Base-by-base conservation (phyloP, 2,329 filamentous ascomycete species). In the Immersiporthe knoxdaviesiana region DNA sequence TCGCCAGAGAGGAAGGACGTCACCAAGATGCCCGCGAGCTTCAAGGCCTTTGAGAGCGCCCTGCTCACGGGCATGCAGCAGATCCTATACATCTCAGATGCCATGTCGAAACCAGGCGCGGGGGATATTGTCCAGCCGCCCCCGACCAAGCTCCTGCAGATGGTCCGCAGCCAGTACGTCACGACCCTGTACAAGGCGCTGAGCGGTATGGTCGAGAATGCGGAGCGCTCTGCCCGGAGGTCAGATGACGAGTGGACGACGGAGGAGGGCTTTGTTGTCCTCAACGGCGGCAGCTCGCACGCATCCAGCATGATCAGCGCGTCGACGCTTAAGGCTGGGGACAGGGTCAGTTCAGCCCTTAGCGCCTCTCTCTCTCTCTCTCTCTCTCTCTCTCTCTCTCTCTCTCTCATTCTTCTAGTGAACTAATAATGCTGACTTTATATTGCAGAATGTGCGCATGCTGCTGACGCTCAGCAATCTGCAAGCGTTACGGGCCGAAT, bases 191-290 rank as follows among this genome's bases (percentile, higher is more conserved):
- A 98, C 80, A 97, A 97, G 78, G 93, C 93, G 8, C 82, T 99
- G 50, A 97, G 93, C 75, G 96, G 95, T 30, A 95, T 99, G 89
- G 94, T 99, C 1, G 96, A 98, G 80, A 98, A 97, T 79, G 95
- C 96, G 3, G 94, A 98, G 80, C 89, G 89, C 68, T 87, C 90
- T 3, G 79, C 89, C 18, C 88, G 90, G 73, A 89, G 88, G 73
- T 82, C 87, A 0, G 89, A 91, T 60, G 86, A 89, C 70, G 86
- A 88, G 68, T 89, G 87, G 87, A 85, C 83, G 0, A 82, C 83
- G 3, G 83, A 85, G 21, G 84, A 86, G 18, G 77, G 78, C 8
- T 79, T 81, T 50, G 78, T 82, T 10, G 74, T 77, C 16, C 74
- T 77, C n/a, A 74, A 69, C 44, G 70, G 71, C 32, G 70, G 75